Conservation (phyloP, 805 yeast genomes). For the Candida broadrunensis region DNA sequence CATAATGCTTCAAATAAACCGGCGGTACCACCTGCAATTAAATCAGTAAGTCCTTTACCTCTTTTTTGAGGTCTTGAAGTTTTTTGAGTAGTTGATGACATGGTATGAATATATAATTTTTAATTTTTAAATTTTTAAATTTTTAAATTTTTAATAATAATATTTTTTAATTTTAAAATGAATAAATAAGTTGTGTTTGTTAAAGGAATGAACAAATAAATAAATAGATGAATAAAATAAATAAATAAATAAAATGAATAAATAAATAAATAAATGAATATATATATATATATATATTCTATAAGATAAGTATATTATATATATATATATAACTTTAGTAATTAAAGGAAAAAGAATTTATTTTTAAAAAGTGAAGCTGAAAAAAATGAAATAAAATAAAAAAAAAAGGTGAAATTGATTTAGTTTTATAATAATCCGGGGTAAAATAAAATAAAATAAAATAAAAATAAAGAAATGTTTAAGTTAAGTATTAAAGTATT, state of each 20-base stretch:
- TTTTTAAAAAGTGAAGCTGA: no score
- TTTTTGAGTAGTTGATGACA: constrained; percentile 3
- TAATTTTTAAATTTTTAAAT: no score
- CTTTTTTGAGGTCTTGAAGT: constrained; percentile 22
- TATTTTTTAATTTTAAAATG: no score
- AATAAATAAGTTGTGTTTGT: background rate
- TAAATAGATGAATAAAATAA: background rate
- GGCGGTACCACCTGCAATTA: constrained; percentile 94
- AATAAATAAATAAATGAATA: background rate
- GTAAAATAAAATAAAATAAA: no score
- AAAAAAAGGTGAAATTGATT: background rate
- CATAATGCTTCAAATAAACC: constrained; percentile 96
- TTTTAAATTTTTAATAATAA: no score
- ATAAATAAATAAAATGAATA: constrained; percentile 1
- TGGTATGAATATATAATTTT: background rate
- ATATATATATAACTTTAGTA: no score
- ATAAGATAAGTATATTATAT: no score
- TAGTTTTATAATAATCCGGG: background rate
- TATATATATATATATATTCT: no score
- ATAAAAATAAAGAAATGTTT: no score
- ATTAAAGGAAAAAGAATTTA: no score
- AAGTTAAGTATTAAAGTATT: no score
- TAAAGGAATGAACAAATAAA: background rate
- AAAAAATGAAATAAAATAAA: no score
- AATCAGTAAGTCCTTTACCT: constrained; percentile 52